Evolutionary conservation across 495 filamentous ascomycete genomes (phyloP), one percentile per base, ranked within the genome.

Genomic region (Aspergillus nidulans): DNA sequence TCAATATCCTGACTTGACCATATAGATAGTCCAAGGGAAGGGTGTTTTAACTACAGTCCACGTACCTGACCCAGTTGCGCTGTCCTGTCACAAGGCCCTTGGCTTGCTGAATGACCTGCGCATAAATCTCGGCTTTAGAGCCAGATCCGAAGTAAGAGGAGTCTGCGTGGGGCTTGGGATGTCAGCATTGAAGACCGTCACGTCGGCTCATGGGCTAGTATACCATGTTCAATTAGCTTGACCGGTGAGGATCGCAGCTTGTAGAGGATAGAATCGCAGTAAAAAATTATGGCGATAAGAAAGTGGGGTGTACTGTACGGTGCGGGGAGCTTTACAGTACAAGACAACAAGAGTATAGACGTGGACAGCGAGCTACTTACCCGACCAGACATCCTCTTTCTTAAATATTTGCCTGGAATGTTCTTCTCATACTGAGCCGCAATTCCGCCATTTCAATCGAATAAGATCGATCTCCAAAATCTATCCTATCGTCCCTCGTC

Each of bases 31-130:
- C 3, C n/a, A 39, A 1, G 12, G 26, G 10, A 10, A 10, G 28
- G 20, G 24, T 5, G 26, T 50, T 52, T 28, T 40, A 16, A 13
- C 15, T 39, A 34, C 30, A 34, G 10, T 12, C 8, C 2, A 18
- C 36, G n/a, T 74, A 84, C 84, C 81, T 85, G 59, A 87, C 80
- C 92, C 92, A 96, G 64, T 96, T 96, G 44, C 87, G 77, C 63
- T 96, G 92, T 18, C 81, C 90, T 32, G 83, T 78, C 38, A 91
- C 82, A 4, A 97, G 75, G 16, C 84, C 84, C 55, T 80, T 76
- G 5, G 86, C 82, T 60, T 91, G 83, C 26, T 86, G 73, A 6
- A 91, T 69, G 9, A 96, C 80, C 62, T 92, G 87, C 23, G 78
- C 72, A 65, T 94, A 96, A 44, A 87, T 83, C 55, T 92, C 82